Conservation (phyloP, 148 eudicot genomes). For the Polygonum aviculare region DNA sequence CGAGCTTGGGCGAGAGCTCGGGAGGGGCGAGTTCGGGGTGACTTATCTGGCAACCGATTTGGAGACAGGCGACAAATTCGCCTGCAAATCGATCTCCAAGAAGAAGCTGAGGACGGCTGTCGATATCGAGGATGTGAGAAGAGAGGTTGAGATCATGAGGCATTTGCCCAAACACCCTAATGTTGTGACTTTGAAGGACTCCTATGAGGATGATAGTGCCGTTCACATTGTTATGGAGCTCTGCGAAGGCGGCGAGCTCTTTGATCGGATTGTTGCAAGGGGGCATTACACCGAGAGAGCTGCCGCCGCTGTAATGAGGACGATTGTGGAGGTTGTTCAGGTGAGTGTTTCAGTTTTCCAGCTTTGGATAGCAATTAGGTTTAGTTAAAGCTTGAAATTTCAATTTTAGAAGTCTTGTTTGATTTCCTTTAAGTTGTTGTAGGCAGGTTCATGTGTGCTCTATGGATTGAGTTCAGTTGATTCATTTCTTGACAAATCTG, state of each 20-base stretch:
- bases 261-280: slow-evolving; percentile 48
- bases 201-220: slow-evolving; percentile 43
- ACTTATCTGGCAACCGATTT: slow-evolving; percentile 34
- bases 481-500: too few relatives aligned
- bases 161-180: slow-evolving; percentile 41
- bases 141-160: slow-evolving; percentile 55
- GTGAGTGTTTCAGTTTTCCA: slow-evolving; percentile 6
- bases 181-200: slow-evolving; percentile 35
- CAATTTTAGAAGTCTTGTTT: too few relatives aligned
- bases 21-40: slow-evolving; percentile 46
- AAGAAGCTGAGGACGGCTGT: slow-evolving; percentile 39
- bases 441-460: too few relatives aligned
- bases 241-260: slow-evolving; percentile 52
- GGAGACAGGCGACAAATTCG: slow-evolving; percentile 30
- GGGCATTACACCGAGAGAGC: slow-evolving; percentile 53
- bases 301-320: slow-evolving; percentile 33
- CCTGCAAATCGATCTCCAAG: slow-evolving; percentile 47
- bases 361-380: too few relatives aligned
- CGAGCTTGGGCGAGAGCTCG: slow-evolving; percentile 39
- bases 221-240: slow-evolving; percentile 53
- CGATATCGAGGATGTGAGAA: slow-evolving; percentile 47
- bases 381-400: too few relatives aligned
- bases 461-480: too few relatives aligned
- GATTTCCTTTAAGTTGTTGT: too few relatives aligned
- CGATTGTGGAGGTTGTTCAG: slow-evolving; percentile 50